These are phyloP conservation scores for Auricularia sp. DNA, from an alignment of 768 basidiomycete genomes.

Conservation along the genomic window DNA sequence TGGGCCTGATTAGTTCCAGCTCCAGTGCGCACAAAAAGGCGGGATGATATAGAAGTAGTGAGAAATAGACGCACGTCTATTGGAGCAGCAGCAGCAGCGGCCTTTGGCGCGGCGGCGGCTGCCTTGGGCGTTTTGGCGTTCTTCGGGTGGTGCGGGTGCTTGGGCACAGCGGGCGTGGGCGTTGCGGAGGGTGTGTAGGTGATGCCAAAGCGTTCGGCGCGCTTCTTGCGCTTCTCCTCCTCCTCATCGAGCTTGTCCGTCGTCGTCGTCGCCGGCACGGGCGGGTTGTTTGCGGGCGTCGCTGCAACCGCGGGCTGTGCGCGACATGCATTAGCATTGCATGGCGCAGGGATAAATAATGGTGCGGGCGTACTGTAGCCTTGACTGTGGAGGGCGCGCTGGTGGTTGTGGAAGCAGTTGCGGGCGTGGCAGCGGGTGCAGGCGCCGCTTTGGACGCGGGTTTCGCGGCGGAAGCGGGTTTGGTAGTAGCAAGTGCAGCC, in stretches of 20 bases:
- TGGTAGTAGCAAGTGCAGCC: background rate
- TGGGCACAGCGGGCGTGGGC: constrained; percentile 15
- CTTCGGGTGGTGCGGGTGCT: constrained; percentile 6
- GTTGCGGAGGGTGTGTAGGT: constrained; percentile 38
- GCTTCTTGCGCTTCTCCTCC: constrained; percentile 20
- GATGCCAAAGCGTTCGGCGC: constrained; percentile 66
- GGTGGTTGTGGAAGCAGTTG: background rate
- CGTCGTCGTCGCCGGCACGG: background rate
- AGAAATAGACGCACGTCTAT: constrained; percentile 24
- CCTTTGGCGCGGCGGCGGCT: constrained; percentile 6
- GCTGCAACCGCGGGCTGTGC: too few species aligned
- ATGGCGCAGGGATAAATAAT: too few species aligned
- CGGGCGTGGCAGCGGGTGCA: background rate
- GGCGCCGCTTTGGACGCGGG: background rate
- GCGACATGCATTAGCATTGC: too few species aligned
- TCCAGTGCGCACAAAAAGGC: too few species aligned
- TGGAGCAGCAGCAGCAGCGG: constrained; percentile 1
- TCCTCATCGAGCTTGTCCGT: constrained; percentile 8
- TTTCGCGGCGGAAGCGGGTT: background rate
- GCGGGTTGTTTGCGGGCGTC: background rate
- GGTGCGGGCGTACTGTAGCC: background rate
- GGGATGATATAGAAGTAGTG: too few species aligned
- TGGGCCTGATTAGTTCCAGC: background rate
- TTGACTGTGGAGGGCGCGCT: background rate
- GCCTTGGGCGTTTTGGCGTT: constrained; percentile 14